Evolutionary conservation across 2,329 filamentous ascomycete genomes (phyloP).

Genomic region (Alternaria brassicicola): DNA sequence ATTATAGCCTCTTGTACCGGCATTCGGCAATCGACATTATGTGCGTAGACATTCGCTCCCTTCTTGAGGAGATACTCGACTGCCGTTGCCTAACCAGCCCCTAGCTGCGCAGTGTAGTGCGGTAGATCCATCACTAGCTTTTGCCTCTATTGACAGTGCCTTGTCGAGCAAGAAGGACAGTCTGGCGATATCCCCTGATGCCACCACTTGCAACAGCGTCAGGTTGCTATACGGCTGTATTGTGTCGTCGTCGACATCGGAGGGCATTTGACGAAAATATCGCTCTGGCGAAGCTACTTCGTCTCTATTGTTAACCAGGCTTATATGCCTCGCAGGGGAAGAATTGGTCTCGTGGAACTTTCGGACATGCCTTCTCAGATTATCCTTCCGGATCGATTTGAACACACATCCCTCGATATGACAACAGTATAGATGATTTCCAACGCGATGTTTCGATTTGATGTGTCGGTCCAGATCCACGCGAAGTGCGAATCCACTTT

Average conservation of each 20-base stretch:
- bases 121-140: slow-evolving; percentile 12
- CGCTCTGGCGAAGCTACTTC: too few species aligned
- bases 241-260: too few species aligned
- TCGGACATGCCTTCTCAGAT: slow-evolving; percentile 14
- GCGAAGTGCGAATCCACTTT: slow-evolving; percentile 7
- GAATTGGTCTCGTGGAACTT: too few species aligned
- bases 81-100: background rate
- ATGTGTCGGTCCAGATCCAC: slow-evolving; percentile 12
- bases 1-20: slow-evolving; percentile 10
- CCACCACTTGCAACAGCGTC: slow-evolving; percentile 14
- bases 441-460: slow-evolving; percentile 3
- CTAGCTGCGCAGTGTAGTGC: slow-evolving; percentile 20
- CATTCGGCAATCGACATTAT: background rate
- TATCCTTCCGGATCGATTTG: slow-evolving; percentile 11
- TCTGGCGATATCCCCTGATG: background rate
- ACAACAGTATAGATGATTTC: slow-evolving; percentile 1
- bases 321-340: too few species aligned
- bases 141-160: too few species aligned
- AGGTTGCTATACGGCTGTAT: too few species aligned
- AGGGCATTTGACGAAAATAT: too few species aligned
- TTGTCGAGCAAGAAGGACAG: too few species aligned
- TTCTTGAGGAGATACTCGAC: slow-evolving; percentile 1
- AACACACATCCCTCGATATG: background rate
- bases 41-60: background rate
- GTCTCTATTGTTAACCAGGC: too few species aligned